These are phyloP conservation scores for Styphnolobium japonicum DNA, from an alignment of 306 rosid genomes.

Conservation along the genomic window DNA sequence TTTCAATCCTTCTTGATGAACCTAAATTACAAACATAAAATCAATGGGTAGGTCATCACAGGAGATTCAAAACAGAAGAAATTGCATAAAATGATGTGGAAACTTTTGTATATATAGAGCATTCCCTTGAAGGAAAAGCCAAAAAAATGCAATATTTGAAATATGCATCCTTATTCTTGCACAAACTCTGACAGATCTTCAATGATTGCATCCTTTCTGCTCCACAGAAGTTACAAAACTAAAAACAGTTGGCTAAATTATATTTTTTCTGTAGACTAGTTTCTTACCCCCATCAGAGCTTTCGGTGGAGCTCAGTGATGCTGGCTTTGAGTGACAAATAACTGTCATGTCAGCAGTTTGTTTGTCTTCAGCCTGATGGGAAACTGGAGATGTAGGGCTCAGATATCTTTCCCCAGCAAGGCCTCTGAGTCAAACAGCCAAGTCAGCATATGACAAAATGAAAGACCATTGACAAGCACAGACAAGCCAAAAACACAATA, in stretches of 20 bases:
- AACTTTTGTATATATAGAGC: neutral
- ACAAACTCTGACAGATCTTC: neutral
- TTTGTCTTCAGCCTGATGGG: conserved; percentile 59
- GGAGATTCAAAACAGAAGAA: neutral
- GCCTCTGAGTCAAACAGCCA: conserved; percentile 48
- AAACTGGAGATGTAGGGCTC: conserved; percentile 36
- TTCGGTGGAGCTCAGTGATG: conserved; percentile 90
- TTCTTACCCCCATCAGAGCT: conserved; percentile 85
- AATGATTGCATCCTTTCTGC: neutral
- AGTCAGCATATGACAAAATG: conserved; percentile 10
- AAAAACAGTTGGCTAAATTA: neutral
- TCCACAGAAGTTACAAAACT: neutral
- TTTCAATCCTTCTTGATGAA: conserved; percentile 87
- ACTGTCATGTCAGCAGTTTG: conserved; percentile 59
- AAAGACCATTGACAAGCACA: neutral
- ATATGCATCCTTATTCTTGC: neutral
- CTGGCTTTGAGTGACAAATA: conserved; percentile 88
- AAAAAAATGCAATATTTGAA: neutral
- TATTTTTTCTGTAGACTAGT: neutral
- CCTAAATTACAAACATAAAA: conserved; percentile 42
- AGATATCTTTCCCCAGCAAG: conserved; percentile 50
- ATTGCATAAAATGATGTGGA: neutral
- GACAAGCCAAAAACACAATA: neutral
- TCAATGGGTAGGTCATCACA: neutral
- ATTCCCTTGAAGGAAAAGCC: neutral